A percentile compares a stretch with the other conserved stretches of the same genome.
Evolutionary conservation across 257 asterid genomes (phyloP).

Genomic region (Primulina tabacum): DNA sequence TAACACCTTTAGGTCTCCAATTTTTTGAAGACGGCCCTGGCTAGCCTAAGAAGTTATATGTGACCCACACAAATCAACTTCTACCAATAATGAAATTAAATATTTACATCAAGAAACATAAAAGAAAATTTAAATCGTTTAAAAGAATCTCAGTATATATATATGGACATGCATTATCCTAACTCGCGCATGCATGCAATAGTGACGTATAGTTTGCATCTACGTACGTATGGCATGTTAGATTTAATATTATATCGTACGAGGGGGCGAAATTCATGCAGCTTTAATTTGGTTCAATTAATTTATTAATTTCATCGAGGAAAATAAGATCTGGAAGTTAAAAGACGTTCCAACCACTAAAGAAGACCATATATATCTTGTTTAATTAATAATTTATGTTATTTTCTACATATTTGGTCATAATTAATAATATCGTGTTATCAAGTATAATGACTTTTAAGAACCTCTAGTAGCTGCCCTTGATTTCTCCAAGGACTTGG

Average conservation of each 20-base stretch:
- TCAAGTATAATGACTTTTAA: conserved; percentile 20
- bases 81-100: too few species aligned
- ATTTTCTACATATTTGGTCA: not conserved
- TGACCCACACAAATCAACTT: too few species aligned
- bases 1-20: too few species aligned
- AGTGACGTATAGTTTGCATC: too few species aligned
- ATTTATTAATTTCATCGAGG: not conserved
- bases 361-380: not conserved
- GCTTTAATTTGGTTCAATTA: too few species aligned
- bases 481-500: not conserved
- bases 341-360: conserved; percentile 12
- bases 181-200: not conserved
- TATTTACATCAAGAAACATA: too few species aligned
- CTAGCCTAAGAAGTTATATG: too few species aligned
- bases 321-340: not conserved
- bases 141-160: too few species aligned
- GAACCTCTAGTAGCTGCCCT: conserved; percentile 20
- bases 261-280: not conserved
- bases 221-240: too few species aligned
- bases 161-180: not conserved
- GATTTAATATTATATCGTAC: too few species aligned
- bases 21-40: too few species aligned
- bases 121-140: not conserved
- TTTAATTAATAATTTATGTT: not conserved
- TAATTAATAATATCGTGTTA: not conserved